Percentiles rank a stretch among this genome's conserved stretches.
Conservation (phyloP, 257 asterid species). For the Nemophila menziesii region DNA sequence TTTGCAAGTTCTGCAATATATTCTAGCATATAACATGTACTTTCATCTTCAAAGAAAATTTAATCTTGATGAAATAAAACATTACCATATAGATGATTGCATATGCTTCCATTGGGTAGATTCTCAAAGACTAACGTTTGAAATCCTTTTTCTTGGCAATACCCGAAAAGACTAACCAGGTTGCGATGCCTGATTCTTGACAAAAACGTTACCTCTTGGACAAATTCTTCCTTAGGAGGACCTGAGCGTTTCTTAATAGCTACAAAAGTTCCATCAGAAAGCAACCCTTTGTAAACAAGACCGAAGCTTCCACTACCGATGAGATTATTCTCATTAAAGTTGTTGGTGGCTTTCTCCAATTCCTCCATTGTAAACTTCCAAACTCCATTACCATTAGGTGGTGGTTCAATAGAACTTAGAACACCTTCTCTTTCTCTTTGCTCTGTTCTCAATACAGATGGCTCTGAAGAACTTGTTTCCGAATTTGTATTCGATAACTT, state of each 20-base stretch:
- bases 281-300: constrained; percentile 56
- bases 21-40: constrained; percentile 4
- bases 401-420: constrained; percentile 13
- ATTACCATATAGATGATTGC: constrained; percentile 57
- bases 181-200: constrained; percentile 45
- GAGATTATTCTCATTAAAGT: constrained; percentile 45
- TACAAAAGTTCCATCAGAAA: constrained; percentile 57
- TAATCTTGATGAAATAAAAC: neutral
- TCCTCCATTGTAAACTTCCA: constrained; percentile 48
- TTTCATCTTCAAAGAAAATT: neutral
- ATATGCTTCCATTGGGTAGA: constrained; percentile 55
- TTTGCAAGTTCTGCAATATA: constrained; percentile 21
- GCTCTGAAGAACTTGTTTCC: constrained; percentile 58
- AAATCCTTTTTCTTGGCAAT: constrained; percentile 50
- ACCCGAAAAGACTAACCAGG: constrained; percentile 55
- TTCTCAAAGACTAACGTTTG: constrained; percentile 63
- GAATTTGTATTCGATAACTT: constrained; percentile 38
- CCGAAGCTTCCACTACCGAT: constrained; percentile 67
- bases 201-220: constrained; percentile 39
- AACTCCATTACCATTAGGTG: constrained; percentile 14
- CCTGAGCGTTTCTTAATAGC: constrained; percentile 51
- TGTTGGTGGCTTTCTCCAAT: constrained; percentile 51
- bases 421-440: constrained; percentile 21
- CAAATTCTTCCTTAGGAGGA: constrained; percentile 29
- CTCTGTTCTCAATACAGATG: constrained; percentile 54